These are phyloP conservation scores for Hemileia vastatrix DNA, from an alignment of 1,284 basidiomycete genomes.

Conservation along the genomic window DNA sequence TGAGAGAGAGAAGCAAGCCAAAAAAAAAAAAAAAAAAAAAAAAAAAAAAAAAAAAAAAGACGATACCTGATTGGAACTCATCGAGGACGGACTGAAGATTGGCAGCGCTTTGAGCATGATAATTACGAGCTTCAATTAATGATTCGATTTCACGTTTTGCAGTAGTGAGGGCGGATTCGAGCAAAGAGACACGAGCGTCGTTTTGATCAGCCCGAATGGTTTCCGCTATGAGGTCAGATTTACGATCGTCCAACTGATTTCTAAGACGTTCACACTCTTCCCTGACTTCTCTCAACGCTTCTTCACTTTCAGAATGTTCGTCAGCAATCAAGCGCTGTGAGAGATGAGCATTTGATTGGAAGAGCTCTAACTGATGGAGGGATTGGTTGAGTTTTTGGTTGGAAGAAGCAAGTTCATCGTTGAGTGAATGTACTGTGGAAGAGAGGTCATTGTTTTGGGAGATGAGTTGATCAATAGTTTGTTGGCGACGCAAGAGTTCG, in stretches of 20 bases:
- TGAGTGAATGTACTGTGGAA: slow-evolving; percentile 61
- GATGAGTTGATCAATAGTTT: slow-evolving; percentile 63
- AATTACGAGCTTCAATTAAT: slow-evolving; percentile 54
- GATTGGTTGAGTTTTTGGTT: slow-evolving; percentile 63
- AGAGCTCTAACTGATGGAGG: slow-evolving; percentile 57
- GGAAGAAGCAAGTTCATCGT: slow-evolving; percentile 62
- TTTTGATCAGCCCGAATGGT: slow-evolving; percentile 60
- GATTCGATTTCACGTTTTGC: slow-evolving; percentile 54
- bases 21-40: slow-evolving; percentile 15
- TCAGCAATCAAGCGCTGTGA: slow-evolving; percentile 48
- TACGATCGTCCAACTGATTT: slow-evolving; percentile 80
- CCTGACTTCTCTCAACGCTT: slow-evolving; percentile 66
- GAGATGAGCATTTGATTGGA: slow-evolving; percentile 49
- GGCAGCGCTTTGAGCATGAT: slow-evolving; percentile 62
- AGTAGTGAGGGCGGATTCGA: slow-evolving; percentile 60
- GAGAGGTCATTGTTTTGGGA: slow-evolving; percentile 65
- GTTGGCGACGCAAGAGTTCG: slow-evolving; percentile 51
- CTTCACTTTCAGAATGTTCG: slow-evolving; percentile 64
- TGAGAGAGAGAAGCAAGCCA: background rate
- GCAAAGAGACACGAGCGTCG: slow-evolving; percentile 52
- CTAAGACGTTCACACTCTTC: slow-evolving; percentile 72
- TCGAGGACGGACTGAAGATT: slow-evolving; percentile 87
- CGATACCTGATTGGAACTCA: slow-evolving; percentile 82
- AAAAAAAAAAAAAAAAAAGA: background rate
- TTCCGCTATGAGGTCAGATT: slow-evolving; percentile 64